phyloP scores from a whole-genome alignment of 371 early-diverging fungal species.

The Coemansia sp. region DNA sequence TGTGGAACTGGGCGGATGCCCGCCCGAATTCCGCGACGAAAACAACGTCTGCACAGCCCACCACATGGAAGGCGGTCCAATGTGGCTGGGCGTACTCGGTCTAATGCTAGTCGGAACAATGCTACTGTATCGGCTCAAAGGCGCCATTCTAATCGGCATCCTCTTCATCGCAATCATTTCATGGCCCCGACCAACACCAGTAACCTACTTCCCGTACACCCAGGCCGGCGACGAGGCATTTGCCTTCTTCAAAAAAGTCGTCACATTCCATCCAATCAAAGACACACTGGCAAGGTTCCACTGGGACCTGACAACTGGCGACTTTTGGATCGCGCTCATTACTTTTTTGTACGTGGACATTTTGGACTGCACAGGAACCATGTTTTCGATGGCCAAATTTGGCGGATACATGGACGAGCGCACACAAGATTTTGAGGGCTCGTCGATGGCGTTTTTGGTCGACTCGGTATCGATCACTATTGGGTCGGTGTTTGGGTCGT shows the following conservation, averaged over 20 bases:
- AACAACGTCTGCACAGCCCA: conserved; percentile 58
- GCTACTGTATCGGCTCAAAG: conserved; percentile 65
- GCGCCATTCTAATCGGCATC: conserved; percentile 71
- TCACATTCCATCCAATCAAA: conserved; percentile 62
- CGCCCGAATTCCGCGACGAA: conserved; percentile 55
- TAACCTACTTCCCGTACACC: conserved; percentile 76
- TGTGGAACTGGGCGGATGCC: conserved; percentile 69
- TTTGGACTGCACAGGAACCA: conserved; percentile 74
- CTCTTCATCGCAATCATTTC: conserved; percentile 61
- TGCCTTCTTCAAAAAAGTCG: conserved; percentile 71
- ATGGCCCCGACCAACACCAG: conserved; percentile 53
- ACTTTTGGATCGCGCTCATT: conserved; percentile 76
- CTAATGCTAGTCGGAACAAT: conserved; percentile 67
- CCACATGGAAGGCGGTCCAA: conserved; percentile 66
- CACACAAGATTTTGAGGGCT: conserved; percentile 75
- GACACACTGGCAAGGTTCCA: conserved; percentile 62
- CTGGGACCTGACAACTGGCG: conserved; percentile 61
- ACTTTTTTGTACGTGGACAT: conserved; percentile 81
- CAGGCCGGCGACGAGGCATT: conserved; percentile 62
- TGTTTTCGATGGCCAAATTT: conserved; percentile 79
- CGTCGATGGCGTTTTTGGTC: conserved; percentile 66
- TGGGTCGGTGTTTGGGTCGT: conserved; percentile 70
- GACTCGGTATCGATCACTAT: conserved; percentile 67
- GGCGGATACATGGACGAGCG: conserved; percentile 71
- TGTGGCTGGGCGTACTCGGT: conserved; percentile 73